Conservation (phyloP, 2,329 filamentous ascomycete species). For the Venturia effusa region DNA sequence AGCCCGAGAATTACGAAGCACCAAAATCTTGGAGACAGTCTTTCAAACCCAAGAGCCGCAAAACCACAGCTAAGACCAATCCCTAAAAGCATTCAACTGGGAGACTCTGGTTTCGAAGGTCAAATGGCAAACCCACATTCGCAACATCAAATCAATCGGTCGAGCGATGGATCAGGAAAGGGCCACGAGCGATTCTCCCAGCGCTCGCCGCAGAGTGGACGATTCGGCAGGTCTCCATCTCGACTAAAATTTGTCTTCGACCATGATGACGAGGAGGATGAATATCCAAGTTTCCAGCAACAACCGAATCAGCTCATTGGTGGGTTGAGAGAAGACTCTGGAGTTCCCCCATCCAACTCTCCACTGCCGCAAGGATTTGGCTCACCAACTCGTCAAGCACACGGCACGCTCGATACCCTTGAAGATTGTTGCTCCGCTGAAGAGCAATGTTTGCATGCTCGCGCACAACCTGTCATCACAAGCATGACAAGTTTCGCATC, state of each 20-base stretch:
- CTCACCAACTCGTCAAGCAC: background rate
- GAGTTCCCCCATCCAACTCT: background rate
- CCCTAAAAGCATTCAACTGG: no score
- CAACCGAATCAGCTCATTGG: background rate
- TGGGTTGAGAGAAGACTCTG: background rate
- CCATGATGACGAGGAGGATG: background rate
- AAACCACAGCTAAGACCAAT: no score
- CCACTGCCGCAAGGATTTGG: background rate
- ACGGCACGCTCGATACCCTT: background rate
- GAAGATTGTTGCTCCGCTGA: background rate
- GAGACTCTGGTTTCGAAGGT: background rate
- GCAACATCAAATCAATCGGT: background rate
- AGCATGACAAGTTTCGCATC: background rate
- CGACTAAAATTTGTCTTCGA: background rate
- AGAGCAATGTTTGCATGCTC: background rate
- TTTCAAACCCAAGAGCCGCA: background rate
- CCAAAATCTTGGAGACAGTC: background rate
- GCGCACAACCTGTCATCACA: background rate
- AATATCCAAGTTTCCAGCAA: background rate
- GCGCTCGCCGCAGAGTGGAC: background rate
- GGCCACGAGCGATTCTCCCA: background rate
- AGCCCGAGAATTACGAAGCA: background rate
- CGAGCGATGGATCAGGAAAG: background rate
- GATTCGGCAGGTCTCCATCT: background rate
- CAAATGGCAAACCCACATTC: background rate